phyloP scores from a whole-genome alignment of 129 eudicot species.

The Scalesia atractyloides region DNA sequence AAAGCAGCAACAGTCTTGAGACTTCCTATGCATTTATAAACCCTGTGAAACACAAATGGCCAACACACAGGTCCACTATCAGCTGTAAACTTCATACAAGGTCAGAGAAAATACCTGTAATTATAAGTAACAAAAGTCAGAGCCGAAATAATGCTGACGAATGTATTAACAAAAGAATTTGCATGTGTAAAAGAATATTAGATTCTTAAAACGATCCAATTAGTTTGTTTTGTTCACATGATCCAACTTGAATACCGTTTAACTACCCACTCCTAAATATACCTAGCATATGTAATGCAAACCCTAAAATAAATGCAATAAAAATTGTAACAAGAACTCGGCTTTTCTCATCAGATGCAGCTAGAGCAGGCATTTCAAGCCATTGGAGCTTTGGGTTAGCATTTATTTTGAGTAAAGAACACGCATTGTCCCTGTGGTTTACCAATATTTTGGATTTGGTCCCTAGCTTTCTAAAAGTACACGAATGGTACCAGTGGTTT shows the following conservation, averaged over 20 bases:
- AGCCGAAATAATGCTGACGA: constrained; percentile 14
- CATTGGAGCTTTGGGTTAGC: background rate
- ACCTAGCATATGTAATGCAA: background rate
- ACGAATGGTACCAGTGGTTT: too few relatives aligned
- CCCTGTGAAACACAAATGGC: constrained; percentile 82
- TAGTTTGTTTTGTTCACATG: background rate
- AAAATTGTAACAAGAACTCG: background rate
- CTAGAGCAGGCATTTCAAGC: background rate
- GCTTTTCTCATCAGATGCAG: background rate
- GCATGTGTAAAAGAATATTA: constrained; percentile 7
- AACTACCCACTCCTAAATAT: background rate
- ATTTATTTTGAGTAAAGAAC: too few relatives aligned
- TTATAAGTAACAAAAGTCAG: constrained; percentile 59
- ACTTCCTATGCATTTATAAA: constrained; percentile 40
- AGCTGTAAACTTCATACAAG: constrained; percentile 93
- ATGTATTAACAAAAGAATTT: background rate
- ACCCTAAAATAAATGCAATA: background rate
- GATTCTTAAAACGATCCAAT: background rate
- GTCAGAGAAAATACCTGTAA: constrained; percentile 99
- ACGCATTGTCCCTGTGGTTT: too few relatives aligned
- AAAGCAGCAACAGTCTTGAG: constrained; percentile 39
- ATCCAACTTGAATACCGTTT: background rate
- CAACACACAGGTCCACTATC: constrained; percentile 85
- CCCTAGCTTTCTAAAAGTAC: too few relatives aligned
- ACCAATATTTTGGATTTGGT: too few relatives aligned